These are phyloP conservation scores for Epichloe uncinata DNA, from an alignment of 2,329 filamentous ascomycete genomes.

Conservation along the genomic window DNA sequence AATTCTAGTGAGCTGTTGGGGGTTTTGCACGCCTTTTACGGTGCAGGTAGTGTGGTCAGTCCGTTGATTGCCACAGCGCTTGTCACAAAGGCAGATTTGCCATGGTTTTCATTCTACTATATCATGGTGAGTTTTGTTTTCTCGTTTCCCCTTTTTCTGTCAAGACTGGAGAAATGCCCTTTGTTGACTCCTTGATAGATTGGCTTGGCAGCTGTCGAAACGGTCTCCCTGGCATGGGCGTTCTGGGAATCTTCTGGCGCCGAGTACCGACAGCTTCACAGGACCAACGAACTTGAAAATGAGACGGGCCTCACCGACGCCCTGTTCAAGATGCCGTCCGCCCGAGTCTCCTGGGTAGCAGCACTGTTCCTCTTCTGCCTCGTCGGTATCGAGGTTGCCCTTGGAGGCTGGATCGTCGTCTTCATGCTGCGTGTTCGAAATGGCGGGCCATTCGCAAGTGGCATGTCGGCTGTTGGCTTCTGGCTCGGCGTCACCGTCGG, in stretches of 20 bases:
- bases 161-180: too few relatives aligned
- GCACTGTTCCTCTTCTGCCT: constrained; percentile 63
- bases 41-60: constrained; percentile 52
- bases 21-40: constrained; percentile 52
- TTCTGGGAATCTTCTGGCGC: constrained; percentile 41
- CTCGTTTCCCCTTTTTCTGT: not conserved
- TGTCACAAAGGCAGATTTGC: constrained; percentile 45
- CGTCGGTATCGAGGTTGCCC: constrained; percentile 50
- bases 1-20: constrained; percentile 55
- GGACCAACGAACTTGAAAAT: constrained; percentile 5
- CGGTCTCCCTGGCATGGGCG: constrained; percentile 31
- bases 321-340: constrained; percentile 28
- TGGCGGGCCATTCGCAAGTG: constrained; percentile 50
- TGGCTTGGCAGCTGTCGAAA: constrained; percentile 38
- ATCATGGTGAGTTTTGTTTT: constrained; percentile 43
- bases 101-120: constrained; percentile 65
- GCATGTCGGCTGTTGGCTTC: constrained; percentile 60
- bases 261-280: constrained; percentile 8
- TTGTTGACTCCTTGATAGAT: constrained; percentile 31
- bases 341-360: constrained; percentile 53
- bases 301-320: constrained; percentile 11
- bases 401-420: constrained; percentile 68
- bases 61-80: constrained; percentile 59
- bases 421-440: constrained; percentile 64
- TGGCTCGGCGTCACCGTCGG: constrained; percentile 66